phyloP scores from a whole-genome alignment of 2,329 filamentous ascomycete species.

The Trichoderma lentiforme region DNA sequence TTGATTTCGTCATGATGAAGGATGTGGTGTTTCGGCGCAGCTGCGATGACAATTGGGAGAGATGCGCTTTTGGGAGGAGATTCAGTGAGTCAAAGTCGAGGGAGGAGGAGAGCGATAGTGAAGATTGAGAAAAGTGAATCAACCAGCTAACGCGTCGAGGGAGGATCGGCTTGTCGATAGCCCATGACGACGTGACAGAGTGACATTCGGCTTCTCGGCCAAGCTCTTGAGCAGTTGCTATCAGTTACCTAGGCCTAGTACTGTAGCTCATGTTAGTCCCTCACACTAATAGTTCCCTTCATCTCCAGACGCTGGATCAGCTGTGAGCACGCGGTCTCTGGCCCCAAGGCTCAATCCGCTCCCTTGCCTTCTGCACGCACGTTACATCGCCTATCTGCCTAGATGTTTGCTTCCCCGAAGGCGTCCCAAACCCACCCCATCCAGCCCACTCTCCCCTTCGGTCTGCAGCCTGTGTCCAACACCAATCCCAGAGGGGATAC shows the following conservation, averaged over 20 bases:
- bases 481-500: conserved; percentile 4
- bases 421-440: background rate
- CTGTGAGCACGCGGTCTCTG: background rate
- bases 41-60: background rate
- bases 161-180: background rate
- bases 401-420: background rate
- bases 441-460: background rate
- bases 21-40: background rate
- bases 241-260: background rate
- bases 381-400: background rate
- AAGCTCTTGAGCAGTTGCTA: background rate
- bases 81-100: background rate
- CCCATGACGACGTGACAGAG: background rate
- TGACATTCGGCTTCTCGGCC: background rate
- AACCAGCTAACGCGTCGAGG: background rate
- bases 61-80: background rate
- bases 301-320: background rate
- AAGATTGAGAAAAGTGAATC: background rate
- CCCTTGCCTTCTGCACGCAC: background rate
- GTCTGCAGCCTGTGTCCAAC: background rate
- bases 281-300: background rate
- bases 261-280: background rate
- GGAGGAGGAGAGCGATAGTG: background rate
- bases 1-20: conserved; percentile 23
- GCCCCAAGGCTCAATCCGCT: background rate